Conservation (phyloP, 768 basidiomycete species). For the Boletus subcaerulescens region DNA sequence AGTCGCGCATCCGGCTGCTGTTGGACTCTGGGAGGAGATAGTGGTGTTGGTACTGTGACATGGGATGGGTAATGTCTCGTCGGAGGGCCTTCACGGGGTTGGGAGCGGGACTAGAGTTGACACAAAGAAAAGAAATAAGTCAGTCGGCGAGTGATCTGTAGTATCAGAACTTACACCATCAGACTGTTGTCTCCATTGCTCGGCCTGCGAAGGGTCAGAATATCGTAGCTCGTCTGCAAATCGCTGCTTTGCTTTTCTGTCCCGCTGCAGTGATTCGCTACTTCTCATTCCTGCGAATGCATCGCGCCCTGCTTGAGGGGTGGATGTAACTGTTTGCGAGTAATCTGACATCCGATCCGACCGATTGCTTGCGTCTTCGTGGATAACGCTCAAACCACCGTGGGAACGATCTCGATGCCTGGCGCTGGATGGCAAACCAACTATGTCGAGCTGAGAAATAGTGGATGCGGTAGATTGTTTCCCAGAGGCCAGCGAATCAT, state of each 20-base stretch:
- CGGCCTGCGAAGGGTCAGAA: slow-evolving; percentile 30
- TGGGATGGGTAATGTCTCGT: slow-evolving; percentile 16
- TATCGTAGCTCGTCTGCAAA: slow-evolving; percentile 36
- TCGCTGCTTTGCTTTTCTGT: slow-evolving; percentile 25
- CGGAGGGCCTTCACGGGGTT: slow-evolving; percentile 10
- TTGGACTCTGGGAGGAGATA: slow-evolving; percentile 23
- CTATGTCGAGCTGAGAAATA: slow-evolving; percentile 34
- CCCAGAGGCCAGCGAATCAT: slow-evolving; percentile 28
- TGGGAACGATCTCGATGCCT: slow-evolving; percentile 23
- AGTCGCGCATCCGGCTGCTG: slow-evolving; percentile 14
- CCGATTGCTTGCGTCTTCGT: slow-evolving; percentile 29
- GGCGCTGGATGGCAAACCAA: slow-evolving; percentile 22
- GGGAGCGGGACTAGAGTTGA: slow-evolving; percentile 17
- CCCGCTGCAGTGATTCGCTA: slow-evolving; percentile 15
- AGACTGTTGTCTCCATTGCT: slow-evolving; percentile 31
- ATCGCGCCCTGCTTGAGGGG: slow-evolving; percentile 17
- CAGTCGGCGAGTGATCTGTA: not conserved
- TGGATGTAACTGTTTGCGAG: slow-evolving; percentile 19
- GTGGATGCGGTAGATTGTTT: slow-evolving; percentile 28
- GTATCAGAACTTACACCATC: slow-evolving; percentile 14
- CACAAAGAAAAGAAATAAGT: not conserved
- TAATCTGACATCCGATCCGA: slow-evolving; percentile 25
- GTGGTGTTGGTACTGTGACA: slow-evolving; percentile 24
- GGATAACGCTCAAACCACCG: slow-evolving; percentile 29
- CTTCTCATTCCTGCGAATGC: slow-evolving; percentile 15